Evolutionary conservation across 148 eudicot genomes (phyloP).

Genomic region (Rheum nobile): DNA sequence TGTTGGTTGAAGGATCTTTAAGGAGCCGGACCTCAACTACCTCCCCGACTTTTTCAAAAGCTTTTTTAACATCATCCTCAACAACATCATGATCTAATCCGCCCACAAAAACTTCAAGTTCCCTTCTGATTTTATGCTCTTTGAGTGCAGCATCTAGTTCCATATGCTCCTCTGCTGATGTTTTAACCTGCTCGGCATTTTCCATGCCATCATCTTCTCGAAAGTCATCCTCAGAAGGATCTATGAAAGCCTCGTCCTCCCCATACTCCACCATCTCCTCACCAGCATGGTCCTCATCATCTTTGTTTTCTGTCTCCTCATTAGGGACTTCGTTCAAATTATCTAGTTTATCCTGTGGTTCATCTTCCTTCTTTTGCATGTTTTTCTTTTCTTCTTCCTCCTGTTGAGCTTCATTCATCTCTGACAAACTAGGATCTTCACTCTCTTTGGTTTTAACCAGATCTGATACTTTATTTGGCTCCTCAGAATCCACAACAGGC

Average conservation of each 20-base stretch:
- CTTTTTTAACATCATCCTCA: conserved; percentile 64
- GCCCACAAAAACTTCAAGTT: conserved; percentile 76
- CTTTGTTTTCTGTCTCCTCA: conserved; percentile 17
- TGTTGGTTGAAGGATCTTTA: conserved; percentile 46
- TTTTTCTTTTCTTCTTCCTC: conserved; percentile 13
- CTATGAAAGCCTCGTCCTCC: conserved; percentile 40
- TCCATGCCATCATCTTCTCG: conserved; percentile 35
- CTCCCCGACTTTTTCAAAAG: conserved; percentile 62
- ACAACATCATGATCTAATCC: conserved; percentile 65
- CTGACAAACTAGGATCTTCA: conserved; percentile 15
- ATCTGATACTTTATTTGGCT: conserved; percentile 13
- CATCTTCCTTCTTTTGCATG: neutral
- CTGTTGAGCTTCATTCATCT: conserved; percentile 17
- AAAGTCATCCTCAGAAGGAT: conserved; percentile 43
- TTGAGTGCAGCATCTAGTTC: conserved; percentile 55
- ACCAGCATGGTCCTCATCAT: conserved; percentile 20
- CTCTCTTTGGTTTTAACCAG: conserved; percentile 9
- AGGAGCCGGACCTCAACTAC: conserved; percentile 58
- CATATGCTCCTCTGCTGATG: conserved; percentile 37
- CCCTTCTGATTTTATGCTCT: conserved; percentile 61
- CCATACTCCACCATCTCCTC: conserved; percentile 36
- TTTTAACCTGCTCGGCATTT: conserved; percentile 24
- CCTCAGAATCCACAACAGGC: conserved; percentile 4
- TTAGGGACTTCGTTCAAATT: conserved; percentile 18
- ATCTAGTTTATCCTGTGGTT: conserved; percentile 1